Evolutionary conservation across 2,329 filamentous ascomycete species (phyloP), one percentile per base, ranked within the genome.

Genomic region (Colletotrichum simmondsii): DNA sequence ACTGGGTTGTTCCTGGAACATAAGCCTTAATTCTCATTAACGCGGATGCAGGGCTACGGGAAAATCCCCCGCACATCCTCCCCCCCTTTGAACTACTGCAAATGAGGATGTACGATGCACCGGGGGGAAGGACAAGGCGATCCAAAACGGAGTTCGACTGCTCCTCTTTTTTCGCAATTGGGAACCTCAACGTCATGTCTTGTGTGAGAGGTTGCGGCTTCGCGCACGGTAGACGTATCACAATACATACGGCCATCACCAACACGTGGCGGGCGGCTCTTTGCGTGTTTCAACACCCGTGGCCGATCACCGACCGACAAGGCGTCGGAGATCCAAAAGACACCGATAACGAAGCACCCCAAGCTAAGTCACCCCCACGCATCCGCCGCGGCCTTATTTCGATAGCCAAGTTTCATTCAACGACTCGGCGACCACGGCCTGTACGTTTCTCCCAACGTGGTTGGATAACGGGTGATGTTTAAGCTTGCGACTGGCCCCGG

Each of bases 191-290:
- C 35, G 30, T 59, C 24, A 59, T 54, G 65, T 46, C 52, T 59
- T 53, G 53, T 63, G 42, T 69, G 68, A 62, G 46, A 37, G 19
- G 19, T 49, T 37, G 58, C 37, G 52, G 57, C 58, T 71, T 68
- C 64, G 68, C 52, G 68, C 64, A 71, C 68, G 68, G 68, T 30
- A 52, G 42, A 46, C 53, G 58, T 46, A 68, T 37, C 68, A 62
- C 24, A 60, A 52, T 37, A 58, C 57, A 35, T 32, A 53, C 11
- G 42, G n/a, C 19, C 60, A 53, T 49, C 19, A 22, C 60, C 19
- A 49, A 28, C 37, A 61, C 59, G n/a, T 19, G 24, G 16, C 59
- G 19, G 19, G 59, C 59, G 37, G 10, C 59, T 42, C 16, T 28
- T 30, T 61, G 24, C 42, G 59, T 22, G 59, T 61, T 61, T 61